phyloP scores from a whole-genome alignment of 331 rosid species.

The Malus hybrid region DNA sequence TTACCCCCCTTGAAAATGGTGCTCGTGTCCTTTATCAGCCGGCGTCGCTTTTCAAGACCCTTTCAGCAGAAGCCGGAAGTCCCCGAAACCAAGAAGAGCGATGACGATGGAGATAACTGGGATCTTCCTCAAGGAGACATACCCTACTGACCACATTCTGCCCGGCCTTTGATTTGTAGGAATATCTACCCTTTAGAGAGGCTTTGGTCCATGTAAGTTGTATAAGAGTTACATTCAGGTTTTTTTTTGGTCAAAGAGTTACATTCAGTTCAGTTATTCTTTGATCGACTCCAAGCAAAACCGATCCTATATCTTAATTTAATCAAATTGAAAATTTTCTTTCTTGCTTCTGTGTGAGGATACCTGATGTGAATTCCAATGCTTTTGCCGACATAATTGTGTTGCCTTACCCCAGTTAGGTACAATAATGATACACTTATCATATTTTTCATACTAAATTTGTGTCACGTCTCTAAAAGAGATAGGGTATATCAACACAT shows the following conservation, averaged over 20 bases:
- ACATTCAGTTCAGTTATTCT: slow-evolving; percentile 17
- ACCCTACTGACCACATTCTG: slow-evolving; percentile 31
- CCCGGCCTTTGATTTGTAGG: slow-evolving; percentile 14
- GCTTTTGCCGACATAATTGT: not conserved
- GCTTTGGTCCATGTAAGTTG: slow-evolving; percentile 33
- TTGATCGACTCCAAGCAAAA: slow-evolving; percentile 22
- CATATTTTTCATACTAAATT: too few species aligned
- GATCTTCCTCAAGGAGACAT: slow-evolving; percentile 55
- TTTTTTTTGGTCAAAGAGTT: not conserved
- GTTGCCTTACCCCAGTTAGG: not conserved
- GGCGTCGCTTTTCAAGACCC: slow-evolving; percentile 37
- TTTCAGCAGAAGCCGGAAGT: slow-evolving; percentile 29
- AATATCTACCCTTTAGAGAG: slow-evolving; percentile 25
- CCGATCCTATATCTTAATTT: slow-evolving; percentile 7
- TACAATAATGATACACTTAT: too few species aligned
- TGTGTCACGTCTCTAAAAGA: too few species aligned
- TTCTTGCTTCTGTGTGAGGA: slow-evolving; percentile 12
- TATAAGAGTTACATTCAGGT: not conserved
- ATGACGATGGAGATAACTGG: slow-evolving; percentile 75
- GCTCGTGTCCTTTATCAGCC: slow-evolving; percentile 20
- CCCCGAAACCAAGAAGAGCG: slow-evolving; percentile 42
- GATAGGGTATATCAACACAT: accelerated
- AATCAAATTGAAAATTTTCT: slow-evolving; percentile 11
- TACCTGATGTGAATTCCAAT: not conserved
- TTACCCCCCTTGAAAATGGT: not conserved